Percentiles rank a stretch among this genome's conserved stretches.
phyloP scores from a whole-genome alignment of 192 early-diverging fungal genomes.

The Coemansia sp. region DNA sequence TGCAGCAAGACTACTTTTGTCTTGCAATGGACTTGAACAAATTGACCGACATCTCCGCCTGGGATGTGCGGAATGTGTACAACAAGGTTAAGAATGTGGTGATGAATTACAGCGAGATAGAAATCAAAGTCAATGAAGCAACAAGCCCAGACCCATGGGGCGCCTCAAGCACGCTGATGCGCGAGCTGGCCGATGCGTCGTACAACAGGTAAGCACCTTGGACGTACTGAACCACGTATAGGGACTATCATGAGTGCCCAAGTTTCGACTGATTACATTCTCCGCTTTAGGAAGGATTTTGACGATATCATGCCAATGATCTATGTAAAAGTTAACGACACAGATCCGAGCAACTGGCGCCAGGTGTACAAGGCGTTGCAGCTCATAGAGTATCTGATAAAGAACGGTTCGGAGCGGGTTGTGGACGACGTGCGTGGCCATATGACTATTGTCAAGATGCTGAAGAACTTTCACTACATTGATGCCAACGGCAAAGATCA shows the following conservation, averaged over 20 bases:
- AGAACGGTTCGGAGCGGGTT: constrained; percentile 91
- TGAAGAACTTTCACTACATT: constrained; percentile 84
- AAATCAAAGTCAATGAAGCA: constrained; percentile 88
- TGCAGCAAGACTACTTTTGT: neutral
- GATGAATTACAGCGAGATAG: constrained; percentile 90
- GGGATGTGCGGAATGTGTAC: constrained; percentile 62
- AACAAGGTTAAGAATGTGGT: constrained; percentile 82
- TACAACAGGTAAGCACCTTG: constrained; percentile 52
- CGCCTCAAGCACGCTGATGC: constrained; percentile 89
- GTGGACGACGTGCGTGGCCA: constrained; percentile 84
- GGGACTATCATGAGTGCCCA: neutral
- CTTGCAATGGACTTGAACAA: constrained; percentile 37
- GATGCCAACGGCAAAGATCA: constrained; percentile 97
- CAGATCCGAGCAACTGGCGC: constrained; percentile 81
- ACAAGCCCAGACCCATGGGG: constrained; percentile 95
- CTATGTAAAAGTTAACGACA: constrained; percentile 84
- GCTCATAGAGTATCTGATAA: constrained; percentile 90
- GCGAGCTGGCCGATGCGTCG: constrained; percentile 90
- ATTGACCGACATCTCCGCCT: constrained; percentile 56
- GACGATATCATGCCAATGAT: constrained; percentile 95
- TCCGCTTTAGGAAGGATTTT: constrained; percentile 70
- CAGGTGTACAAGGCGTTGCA: constrained; percentile 96
- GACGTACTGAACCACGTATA: neutral
- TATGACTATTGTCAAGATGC: constrained; percentile 84
- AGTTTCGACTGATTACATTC: neutral